Evolutionary conservation across 331 rosid species (phyloP).

Genomic region (Rhamnella rubrinervis): DNA sequence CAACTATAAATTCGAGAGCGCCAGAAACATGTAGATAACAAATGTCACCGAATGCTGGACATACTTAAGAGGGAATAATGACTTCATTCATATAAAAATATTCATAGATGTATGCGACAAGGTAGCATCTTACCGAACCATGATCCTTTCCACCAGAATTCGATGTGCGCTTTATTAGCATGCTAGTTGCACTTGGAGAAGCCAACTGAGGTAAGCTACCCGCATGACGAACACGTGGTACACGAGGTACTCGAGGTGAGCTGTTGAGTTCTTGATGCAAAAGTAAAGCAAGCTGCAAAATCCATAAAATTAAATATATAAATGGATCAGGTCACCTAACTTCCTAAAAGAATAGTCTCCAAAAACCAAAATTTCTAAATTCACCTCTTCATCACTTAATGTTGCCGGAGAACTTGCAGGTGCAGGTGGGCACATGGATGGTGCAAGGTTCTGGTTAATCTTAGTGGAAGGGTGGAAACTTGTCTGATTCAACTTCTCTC

Average conservation of each 20-base stretch:
- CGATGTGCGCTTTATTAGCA: slow-evolving; percentile 72
- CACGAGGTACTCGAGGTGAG: slow-evolving; percentile 98
- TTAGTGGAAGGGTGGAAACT: slow-evolving; percentile 54
- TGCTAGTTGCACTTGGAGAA: slow-evolving; percentile 73
- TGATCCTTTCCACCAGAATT: slow-evolving; percentile 79
- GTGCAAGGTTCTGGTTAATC: slow-evolving; percentile 59
- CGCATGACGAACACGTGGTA: slow-evolving; percentile 83
- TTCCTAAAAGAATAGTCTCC: slow-evolving; percentile 4
- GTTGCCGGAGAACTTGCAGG: slow-evolving; percentile 60
- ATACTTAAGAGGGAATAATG: slow-evolving; percentile 1
- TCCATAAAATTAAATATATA: not conserved
- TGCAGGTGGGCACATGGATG: slow-evolving; percentile 53
- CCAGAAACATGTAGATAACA: slow-evolving; percentile 11
- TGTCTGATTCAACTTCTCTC: slow-evolving; percentile 70
- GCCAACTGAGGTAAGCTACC: slow-evolving; percentile 82
- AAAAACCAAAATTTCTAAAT: slow-evolving; percentile 23
- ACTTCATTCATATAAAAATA: not conserved
- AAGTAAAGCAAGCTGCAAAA: slow-evolving; percentile 78
- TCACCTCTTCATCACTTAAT: slow-evolving; percentile 95
- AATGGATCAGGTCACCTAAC: slow-evolving; percentile 12
- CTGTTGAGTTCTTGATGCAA: slow-evolving; percentile 97
- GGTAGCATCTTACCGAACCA: slow-evolving; percentile 46
- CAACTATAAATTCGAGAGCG: not conserved
- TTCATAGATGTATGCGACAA: not conserved
- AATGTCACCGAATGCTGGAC: slow-evolving; percentile 3